These are phyloP conservation scores for Cladosporium sphaerospermum DNA, from an alignment of 2,329 filamentous ascomycete genomes.

Conservation along the genomic window DNA sequence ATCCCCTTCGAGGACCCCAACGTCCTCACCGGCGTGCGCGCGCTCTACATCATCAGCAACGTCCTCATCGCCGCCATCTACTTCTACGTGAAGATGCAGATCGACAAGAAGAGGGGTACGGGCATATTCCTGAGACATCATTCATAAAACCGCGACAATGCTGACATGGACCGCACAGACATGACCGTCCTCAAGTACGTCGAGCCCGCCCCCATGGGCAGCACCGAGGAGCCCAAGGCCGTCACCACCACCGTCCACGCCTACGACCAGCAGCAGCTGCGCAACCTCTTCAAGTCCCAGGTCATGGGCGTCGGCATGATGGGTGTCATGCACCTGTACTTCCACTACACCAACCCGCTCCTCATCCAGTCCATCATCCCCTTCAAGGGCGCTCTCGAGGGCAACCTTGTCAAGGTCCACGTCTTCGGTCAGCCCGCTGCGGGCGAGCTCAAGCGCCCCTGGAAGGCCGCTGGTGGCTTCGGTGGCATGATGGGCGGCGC, in stretches of 20 bases:
- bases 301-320: conserved; percentile 98
- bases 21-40: conserved; percentile 59
- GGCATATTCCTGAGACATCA: neutral
- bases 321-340: conserved; percentile 96
- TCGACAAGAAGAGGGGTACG: conserved; percentile 96
- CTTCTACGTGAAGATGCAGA: conserved; percentile 74
- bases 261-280: conserved; percentile 85
- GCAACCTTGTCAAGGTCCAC: conserved; percentile 95
- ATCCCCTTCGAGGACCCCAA: conserved; percentile 88
- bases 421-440: conserved; percentile 77
- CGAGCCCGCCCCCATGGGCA: conserved; percentile 89
- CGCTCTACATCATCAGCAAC: conserved; percentile 63
- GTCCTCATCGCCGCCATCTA: conserved; percentile 79
- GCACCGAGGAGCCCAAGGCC: conserved; percentile 87
- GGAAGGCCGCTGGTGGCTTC: conserved; percentile 79
- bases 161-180: conserved; percentile 50
- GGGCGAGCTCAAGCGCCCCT: conserved; percentile 90
- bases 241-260: conserved; percentile 94
- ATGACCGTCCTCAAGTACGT: conserved; percentile 98
- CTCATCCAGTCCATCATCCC: conserved; percentile 98
- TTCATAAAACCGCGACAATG: neutral
- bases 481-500: conserved; percentile 61
- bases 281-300: conserved; percentile 79
- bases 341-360: conserved; percentile 99
- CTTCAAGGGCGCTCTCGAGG: conserved; percentile 89